A percentile compares a stretch with the other conserved stretches of the same genome.
Conservation (phyloP, 1,139 yeast genomes). For the Hemisphaericaspora xylanilytica region DNA sequence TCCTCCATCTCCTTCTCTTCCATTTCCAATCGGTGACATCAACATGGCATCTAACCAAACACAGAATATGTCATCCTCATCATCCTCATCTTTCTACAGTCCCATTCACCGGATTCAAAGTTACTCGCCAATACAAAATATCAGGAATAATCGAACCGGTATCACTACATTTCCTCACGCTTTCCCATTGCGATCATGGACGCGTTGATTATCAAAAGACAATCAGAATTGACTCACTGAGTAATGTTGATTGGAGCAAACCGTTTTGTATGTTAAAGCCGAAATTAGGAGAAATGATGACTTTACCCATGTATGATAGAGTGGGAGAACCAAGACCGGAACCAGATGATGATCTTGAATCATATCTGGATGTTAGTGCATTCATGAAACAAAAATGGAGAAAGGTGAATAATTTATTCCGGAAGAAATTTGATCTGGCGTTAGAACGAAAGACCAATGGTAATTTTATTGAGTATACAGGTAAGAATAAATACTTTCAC, state of each 20-base stretch:
- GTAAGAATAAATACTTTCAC: constrained; percentile 21
- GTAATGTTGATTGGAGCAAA: constrained; percentile 50
- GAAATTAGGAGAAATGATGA: constrained; percentile 16
- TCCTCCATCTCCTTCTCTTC: not conserved
- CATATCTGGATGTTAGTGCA: constrained; percentile 1
- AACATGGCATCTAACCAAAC: constrained; percentile 8
- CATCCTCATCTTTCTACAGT: constrained; percentile 18
- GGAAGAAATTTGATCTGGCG: constrained; percentile 20
- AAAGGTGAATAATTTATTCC: constrained; percentile 12
- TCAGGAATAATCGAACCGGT: constrained; percentile 35
- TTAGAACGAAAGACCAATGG: constrained; percentile 24
- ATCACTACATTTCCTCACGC: constrained; percentile 44
- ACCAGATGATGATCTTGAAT: constrained; percentile 1
- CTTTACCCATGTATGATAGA: constrained; percentile 12
- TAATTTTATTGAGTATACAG: constrained; percentile 25
- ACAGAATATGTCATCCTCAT: constrained; percentile 36
- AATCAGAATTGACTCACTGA: constrained; percentile 29
- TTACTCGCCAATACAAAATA: constrained; percentile 51
- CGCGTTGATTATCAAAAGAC: constrained; percentile 46
- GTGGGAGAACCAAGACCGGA: constrained; percentile 10
- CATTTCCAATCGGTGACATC: not conserved
- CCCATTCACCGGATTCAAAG: constrained; percentile 60
- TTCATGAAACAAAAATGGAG: constrained; percentile 7
- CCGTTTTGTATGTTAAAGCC: constrained; percentile 51
- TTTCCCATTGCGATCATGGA: constrained; percentile 59